A percentile compares a stretch with the other conserved stretches of the same genome.
Evolutionary conservation across 108 stramenopile genomes (phyloP).

Genomic region (Hondaea fermentalgiana): DNA sequence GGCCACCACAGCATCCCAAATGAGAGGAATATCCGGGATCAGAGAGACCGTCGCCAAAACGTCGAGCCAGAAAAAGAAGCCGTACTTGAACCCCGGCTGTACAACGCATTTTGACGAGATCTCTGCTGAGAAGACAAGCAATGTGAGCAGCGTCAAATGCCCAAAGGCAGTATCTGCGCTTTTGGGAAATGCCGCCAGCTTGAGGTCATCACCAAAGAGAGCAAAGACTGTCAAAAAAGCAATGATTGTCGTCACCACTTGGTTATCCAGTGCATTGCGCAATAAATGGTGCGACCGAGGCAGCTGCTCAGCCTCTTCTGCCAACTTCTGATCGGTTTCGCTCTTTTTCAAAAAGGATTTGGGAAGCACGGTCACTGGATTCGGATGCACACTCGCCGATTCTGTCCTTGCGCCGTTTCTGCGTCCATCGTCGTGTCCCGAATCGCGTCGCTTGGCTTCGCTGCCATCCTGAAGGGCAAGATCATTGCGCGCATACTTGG

Average conservation of each 20-base stretch:
- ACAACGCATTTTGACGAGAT: background rate
- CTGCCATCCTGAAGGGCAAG: background rate
- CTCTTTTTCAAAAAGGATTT: background rate
- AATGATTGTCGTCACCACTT: background rate
- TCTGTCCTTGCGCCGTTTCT: background rate
- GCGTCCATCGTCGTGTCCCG: background rate
- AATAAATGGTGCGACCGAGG: background rate
- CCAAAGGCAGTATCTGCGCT: background rate
- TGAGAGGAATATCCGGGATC: conserved; percentile 24
- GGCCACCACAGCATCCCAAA: background rate
- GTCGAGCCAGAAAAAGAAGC: conserved; percentile 29
- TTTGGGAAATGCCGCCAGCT: background rate
- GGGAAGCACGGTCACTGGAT: background rate
- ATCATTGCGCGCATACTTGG: background rate
- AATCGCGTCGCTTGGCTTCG: background rate
- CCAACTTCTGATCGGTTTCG: background rate
- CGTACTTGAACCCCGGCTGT: background rate
- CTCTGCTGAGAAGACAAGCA: background rate
- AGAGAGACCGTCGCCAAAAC: conserved; percentile 18
- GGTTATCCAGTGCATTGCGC: background rate
- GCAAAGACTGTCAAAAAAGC: conserved; percentile 20
- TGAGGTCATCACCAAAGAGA: conserved; percentile 29
- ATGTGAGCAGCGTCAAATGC: background rate
- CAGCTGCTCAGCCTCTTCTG: background rate
- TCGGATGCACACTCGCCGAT: background rate